Evolutionary conservation across 2,329 filamentous ascomycete species (phyloP), one percentile per base, ranked within the genome.

Genomic region (Simplicillium sp.): DNA sequence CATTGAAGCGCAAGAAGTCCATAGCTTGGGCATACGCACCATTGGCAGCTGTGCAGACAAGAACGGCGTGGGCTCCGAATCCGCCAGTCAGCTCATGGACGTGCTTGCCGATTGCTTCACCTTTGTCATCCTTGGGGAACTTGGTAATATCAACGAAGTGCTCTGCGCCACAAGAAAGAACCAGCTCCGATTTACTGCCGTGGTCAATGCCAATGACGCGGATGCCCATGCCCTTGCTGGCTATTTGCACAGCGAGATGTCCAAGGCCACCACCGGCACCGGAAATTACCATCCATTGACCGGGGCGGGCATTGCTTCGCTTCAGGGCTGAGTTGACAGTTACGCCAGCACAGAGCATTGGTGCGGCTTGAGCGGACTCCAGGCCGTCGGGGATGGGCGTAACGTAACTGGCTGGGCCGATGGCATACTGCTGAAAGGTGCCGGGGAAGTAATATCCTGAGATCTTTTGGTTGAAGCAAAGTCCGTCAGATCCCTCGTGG

Each of bases 251-350:
- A 7, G 82, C 84, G 48, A 88, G 67, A 28, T 54, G 52, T 28
- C 84, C 84, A 29, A 88, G 69, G 44, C 83, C 83, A 58, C 84
- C 84, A 46, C 84, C 84, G 15, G 83, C 84, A 55, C 84, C 84
- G 40, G 84, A 80, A 48, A 88, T 79, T 41, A 81, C 82, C 20
- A 88, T 74, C 34, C 71, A 81, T 60, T 87, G 76, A 7, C 84
- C 84, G 1, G 81, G 74, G 31, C 70, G 65, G 2, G 69, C 75
- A 29, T 71, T 73, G 2, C 80, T 59, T 85, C 82, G 65, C 63
- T 87, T 87, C 45, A 87, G 57, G 16, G 79, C 83, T 63, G 85
- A 84, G 52, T 70, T 85, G 8, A 78, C 66, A 0, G 80, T 85
- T 29, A 84, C 68, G 9, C 82, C 81, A 15, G 71, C 81, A 51